Evolutionary conservation across 192 early-diverging fungal genomes (phyloP).

Genomic region (Backusella morwellensis): DNA sequence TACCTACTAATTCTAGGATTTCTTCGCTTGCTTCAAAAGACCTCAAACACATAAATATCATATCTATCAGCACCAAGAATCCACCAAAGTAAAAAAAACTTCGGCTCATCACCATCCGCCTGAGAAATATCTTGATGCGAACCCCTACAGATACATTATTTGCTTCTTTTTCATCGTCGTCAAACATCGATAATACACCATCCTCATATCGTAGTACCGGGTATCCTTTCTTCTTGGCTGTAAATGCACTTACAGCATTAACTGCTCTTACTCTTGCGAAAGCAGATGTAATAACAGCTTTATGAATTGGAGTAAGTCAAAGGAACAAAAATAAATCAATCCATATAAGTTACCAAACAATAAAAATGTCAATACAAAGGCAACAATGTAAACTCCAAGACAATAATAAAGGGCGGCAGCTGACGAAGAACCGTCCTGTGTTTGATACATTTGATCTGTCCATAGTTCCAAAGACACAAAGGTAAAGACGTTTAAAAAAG

Average conservation of each 20-base stretch:
- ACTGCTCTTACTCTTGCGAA: conserved; percentile 54
- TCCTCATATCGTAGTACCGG: conserved; percentile 10
- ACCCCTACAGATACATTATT: not conserved
- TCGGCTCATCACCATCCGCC: conserved; percentile 19
- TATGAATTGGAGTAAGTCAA: not conserved
- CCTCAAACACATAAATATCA: conserved; percentile 48
- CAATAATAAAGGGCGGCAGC: conserved; percentile 47
- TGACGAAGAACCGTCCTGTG: conserved; percentile 47
- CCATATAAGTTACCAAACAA: conserved; percentile 27
- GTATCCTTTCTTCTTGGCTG: conserved; percentile 31
- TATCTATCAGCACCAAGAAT: conserved; percentile 38
- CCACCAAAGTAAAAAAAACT: conserved; percentile 34
- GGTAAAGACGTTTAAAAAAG: conserved; percentile 49
- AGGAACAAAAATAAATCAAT: not conserved
- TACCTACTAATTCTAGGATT: conserved; percentile 34
- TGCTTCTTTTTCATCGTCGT: not conserved
- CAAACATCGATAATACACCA: conserved; percentile 16
- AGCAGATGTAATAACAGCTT: conserved; percentile 55
- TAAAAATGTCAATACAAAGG: conserved; percentile 51
- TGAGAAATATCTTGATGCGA: not conserved
- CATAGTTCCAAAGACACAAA: conserved; percentile 46
- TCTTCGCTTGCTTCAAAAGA: conserved; percentile 25
- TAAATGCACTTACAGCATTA: conserved; percentile 45
- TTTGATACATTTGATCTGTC: conserved; percentile 54
- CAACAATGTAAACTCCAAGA: conserved; percentile 47